phyloP scores from a whole-genome alignment of 2,329 filamentous ascomycete species.

The Penicillium sp. region DNA sequence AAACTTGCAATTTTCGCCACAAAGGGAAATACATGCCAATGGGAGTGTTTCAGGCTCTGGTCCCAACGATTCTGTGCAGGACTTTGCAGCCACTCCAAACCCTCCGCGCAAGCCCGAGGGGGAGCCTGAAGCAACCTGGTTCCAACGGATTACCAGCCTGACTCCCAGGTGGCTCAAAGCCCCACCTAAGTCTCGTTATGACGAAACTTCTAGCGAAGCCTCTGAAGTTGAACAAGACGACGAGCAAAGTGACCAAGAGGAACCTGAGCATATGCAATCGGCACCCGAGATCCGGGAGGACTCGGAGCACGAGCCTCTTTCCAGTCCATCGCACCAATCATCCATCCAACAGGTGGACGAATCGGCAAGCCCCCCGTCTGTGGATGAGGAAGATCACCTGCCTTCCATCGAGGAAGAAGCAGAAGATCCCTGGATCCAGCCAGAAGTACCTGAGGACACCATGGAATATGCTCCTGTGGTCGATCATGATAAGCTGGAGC shows the following conservation, averaged over 20 bases:
- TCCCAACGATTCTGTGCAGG: slow-evolving; percentile 14
- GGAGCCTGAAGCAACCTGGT: slow-evolving; percentile 35
- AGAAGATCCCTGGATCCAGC: not conserved
- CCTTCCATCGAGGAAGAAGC: slow-evolving; percentile 8
- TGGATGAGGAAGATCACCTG: slow-evolving; percentile 3
- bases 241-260: slow-evolving; percentile 21
- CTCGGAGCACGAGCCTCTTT: slow-evolving; percentile 17
- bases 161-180: slow-evolving; percentile 38
- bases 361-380: slow-evolving; percentile 4
- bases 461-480: slow-evolving; percentile 1
- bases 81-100: slow-evolving; percentile 25
- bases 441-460: slow-evolving; percentile 1
- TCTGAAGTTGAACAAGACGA: slow-evolving; percentile 18
- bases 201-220: slow-evolving; percentile 15
- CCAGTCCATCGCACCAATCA: slow-evolving; percentile 11
- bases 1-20: not conserved
- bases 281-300: slow-evolving; percentile 13
- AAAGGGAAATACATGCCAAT: slow-evolving; percentile 9
- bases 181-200: slow-evolving; percentile 20
- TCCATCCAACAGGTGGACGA: slow-evolving; percentile 12
- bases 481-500: slow-evolving; percentile 11
- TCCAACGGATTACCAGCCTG: slow-evolving; percentile 34
- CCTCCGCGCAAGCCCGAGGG: slow-evolving; percentile 13
- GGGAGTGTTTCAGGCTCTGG: slow-evolving; percentile 14
- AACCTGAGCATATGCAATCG: slow-evolving; percentile 12